phyloP scores from a whole-genome alignment of 2,329 filamentous ascomycete genomes.

The Cladosporium halotolerans region DNA sequence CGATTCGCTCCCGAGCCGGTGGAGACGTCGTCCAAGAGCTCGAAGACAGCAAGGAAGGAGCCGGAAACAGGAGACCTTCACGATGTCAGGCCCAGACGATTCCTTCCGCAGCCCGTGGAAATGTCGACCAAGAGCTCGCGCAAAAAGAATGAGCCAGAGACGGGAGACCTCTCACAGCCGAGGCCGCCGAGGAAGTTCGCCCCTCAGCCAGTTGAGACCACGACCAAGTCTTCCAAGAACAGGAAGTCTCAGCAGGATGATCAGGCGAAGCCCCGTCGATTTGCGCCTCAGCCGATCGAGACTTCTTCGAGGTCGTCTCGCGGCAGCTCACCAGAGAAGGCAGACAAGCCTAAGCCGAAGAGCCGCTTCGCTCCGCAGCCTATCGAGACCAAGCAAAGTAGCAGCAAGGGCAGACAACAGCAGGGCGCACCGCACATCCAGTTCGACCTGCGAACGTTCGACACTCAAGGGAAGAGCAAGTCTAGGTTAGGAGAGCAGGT shows the following conservation, averaged over 20 bases:
- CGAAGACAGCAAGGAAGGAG: slow-evolving; percentile 6
- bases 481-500: neutral
- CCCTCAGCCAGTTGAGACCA: slow-evolving; percentile 68
- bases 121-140: slow-evolving; percentile 57
- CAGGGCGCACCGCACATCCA: slow-evolving; percentile 18
- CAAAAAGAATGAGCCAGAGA: slow-evolving; percentile 16
- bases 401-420: slow-evolving; percentile 17
- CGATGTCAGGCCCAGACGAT: slow-evolving; percentile 40
- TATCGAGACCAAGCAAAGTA: slow-evolving; percentile 26
- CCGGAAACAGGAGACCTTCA: slow-evolving; percentile 6
- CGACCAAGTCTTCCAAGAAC: slow-evolving; percentile 49
- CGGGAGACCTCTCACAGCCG: slow-evolving; percentile 27
- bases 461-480: slow-evolving; percentile 17
- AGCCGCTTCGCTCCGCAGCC: slow-evolving; percentile 30
- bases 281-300: slow-evolving; percentile 34
- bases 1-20: slow-evolving; percentile 65
- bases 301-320: slow-evolving; percentile 17
- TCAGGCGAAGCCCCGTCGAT: slow-evolving; percentile 17
- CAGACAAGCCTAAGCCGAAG: slow-evolving; percentile 14
- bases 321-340: slow-evolving; percentile 23
- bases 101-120: slow-evolving; percentile 66
- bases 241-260: slow-evolving; percentile 20
- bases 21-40: slow-evolving; percentile 54
- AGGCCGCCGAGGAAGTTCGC: slow-evolving; percentile 49
- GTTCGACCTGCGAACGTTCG: slow-evolving; percentile 29